A percentile compares a stretch with the other conserved stretches of the same genome.
phyloP scores from a whole-genome alignment of 2,329 filamentous ascomycete species.

The Cryphonectria nitschkei region DNA sequence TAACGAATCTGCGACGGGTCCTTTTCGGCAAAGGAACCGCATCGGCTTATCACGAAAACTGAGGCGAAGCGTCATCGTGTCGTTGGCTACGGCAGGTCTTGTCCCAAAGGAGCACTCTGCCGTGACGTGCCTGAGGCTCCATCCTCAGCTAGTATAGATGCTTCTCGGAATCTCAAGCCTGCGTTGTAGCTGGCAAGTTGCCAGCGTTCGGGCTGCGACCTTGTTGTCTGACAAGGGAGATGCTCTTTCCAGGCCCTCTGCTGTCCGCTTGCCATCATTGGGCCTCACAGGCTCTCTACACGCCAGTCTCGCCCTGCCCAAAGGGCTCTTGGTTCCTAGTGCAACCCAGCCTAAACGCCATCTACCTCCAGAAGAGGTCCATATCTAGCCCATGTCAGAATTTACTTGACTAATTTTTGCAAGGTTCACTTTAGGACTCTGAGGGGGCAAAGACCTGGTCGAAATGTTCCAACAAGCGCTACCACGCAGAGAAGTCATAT shows the following conservation, averaged over 20 bases:
- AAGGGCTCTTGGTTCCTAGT: background rate
- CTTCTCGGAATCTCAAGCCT: constrained; percentile 9
- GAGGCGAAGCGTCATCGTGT: background rate
- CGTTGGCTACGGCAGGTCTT: background rate
- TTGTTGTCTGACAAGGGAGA: background rate
- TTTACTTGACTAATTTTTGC: background rate
- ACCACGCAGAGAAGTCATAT: background rate
- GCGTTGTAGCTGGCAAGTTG: constrained; percentile 16
- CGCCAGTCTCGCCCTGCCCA: background rate
- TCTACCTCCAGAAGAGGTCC: constrained; percentile 16
- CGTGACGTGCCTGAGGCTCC: background rate
- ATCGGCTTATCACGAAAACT: background rate
- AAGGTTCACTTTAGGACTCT: background rate
- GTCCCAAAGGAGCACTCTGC: background rate
- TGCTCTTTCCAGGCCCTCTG: constrained; percentile 7
- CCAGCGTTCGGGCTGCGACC: constrained; percentile 4
- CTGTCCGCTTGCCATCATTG: background rate
- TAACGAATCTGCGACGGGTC: background rate
- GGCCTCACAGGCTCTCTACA: background rate
- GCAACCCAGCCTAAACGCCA: background rate
- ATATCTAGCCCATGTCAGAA: background rate
- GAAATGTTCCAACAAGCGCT: background rate
- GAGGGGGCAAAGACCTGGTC: background rate
- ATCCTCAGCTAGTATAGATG: background rate
- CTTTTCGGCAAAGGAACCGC: background rate